Base-by-base conservation (phyloP, 805 yeast species). In the Metschnikowia koreensis region DNA sequence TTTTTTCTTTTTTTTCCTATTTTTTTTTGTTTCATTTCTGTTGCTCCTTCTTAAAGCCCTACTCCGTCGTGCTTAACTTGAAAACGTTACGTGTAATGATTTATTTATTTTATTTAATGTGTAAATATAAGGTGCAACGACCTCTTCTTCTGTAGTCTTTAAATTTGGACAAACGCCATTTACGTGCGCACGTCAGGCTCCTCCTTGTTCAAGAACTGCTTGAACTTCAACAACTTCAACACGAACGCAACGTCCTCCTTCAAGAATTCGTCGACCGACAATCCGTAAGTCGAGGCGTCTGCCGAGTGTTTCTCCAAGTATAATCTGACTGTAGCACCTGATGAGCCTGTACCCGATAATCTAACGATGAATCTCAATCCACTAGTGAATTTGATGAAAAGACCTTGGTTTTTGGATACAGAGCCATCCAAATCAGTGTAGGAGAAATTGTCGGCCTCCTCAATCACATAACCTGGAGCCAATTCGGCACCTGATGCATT, bases 381-480 rank as follows among this genome's bases (percentile, higher is more conserved):
- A 62, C 84, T 84, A 46, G 80, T 81, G 56, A 91, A 80, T 70
- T 87, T 91, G 57, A 91, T 86, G 63, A 76, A 92, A 48, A 94
- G 79, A 37, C 99, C 99, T 76, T 93, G 99, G 65, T 91, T 83
- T 5, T 69, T 65, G 3, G 97, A 88, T 6, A 93, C 91, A 1
- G 93, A 84, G 31, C 98, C 98, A 69, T 94, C 98, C 52, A 93
- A 76, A 67, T 94, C 98, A 15, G 96, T 92, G 76, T 93, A 93
- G 27, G 87, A 80, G 73, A 93, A 93, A 71, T 94, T 91, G 53
- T 84, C 97, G 43, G 91, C 89, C 59, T 89, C 94, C 12, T 69
- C 68, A 38, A 93, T 87, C 11, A 69, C 77, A 50, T 79, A 73
- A 1, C 81, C 80, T 33, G 64, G 77, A 67, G 58, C 77, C 71